Evolutionary conservation across 345 rosid species (phyloP).

Genomic region (Syzygium aromaticum): DNA sequence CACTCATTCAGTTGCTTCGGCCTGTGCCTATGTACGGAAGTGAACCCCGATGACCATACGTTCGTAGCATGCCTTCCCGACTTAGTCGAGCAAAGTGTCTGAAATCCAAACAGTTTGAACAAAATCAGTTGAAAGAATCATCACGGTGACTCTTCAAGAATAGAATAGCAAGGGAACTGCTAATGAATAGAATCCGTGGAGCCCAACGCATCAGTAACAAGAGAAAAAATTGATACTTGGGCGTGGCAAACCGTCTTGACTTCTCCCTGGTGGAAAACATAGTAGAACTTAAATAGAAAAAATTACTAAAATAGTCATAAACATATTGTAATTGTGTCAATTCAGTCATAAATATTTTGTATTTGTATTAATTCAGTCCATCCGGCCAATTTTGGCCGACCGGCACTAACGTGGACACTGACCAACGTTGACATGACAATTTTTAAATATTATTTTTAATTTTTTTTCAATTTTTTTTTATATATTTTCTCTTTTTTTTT

Average conservation of each 20-base stretch:
- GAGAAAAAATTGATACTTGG: neutral
- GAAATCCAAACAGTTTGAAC: neutral
- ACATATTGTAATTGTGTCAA: too few species aligned
- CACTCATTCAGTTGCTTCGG: neutral
- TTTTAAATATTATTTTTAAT: too few species aligned
- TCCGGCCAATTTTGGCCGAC: too few species aligned
- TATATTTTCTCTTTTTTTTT: too few species aligned
- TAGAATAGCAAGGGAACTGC: neutral
- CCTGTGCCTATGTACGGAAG: neutral
- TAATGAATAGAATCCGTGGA: neutral
- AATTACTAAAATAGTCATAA: too few species aligned
- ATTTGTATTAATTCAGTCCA: too few species aligned
- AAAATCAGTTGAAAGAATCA: neutral
- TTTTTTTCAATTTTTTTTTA: too few species aligned
- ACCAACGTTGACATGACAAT: too few species aligned
- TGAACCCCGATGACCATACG: neutral
- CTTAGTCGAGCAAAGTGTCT: neutral
- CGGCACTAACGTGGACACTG: too few species aligned
- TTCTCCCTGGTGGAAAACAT: neutral
- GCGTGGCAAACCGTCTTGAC: neutral
- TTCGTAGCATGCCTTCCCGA: neutral
- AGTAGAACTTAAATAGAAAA: neutral
- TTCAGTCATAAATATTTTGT: too few species aligned
- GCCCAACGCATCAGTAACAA: neutral
- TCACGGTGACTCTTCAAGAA: neutral